These are phyloP conservation scores for Quercus wislizeni DNA, from an alignment of 306 rosid genomes.

Conservation along the genomic window DNA sequence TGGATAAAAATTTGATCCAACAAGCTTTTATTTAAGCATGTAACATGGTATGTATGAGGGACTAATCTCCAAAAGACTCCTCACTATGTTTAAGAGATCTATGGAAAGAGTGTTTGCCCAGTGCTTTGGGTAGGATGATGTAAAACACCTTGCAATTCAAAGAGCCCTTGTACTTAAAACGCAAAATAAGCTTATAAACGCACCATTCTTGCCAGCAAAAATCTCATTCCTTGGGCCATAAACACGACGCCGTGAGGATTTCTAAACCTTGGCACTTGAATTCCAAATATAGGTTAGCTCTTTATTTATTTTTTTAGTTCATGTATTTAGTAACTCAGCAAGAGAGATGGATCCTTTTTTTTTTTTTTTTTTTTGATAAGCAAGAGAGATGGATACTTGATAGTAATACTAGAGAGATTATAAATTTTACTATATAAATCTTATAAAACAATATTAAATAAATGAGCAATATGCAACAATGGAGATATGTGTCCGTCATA, in stretches of 20 bases:
- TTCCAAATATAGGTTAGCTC: not conserved
- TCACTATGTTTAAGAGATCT: not conserved
- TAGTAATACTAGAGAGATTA: no score
- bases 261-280: conserved; percentile 74
- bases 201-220: conserved; percentile 93
- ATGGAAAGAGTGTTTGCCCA: not conserved
- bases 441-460: no score
- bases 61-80: not conserved
- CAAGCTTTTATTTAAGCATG: not conserved
- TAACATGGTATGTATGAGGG: not conserved
- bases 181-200: conserved; percentile 16
- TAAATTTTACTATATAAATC: no score
- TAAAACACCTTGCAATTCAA: not conserved
- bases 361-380: no score
- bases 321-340: no score
- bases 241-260: conserved; percentile 73
- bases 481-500: no score
- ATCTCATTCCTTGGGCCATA: conserved; percentile 90
- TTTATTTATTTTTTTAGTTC: no score
- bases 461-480: no score
- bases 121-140: not conserved
- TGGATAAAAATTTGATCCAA: not conserved
- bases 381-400: no score
- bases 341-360: no score
- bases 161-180: not conserved